Evolutionary conservation across 2,329 filamentous ascomycete genomes (phyloP), one percentile per base, ranked within the genome.

Genomic region (Penicillium sp.): DNA sequence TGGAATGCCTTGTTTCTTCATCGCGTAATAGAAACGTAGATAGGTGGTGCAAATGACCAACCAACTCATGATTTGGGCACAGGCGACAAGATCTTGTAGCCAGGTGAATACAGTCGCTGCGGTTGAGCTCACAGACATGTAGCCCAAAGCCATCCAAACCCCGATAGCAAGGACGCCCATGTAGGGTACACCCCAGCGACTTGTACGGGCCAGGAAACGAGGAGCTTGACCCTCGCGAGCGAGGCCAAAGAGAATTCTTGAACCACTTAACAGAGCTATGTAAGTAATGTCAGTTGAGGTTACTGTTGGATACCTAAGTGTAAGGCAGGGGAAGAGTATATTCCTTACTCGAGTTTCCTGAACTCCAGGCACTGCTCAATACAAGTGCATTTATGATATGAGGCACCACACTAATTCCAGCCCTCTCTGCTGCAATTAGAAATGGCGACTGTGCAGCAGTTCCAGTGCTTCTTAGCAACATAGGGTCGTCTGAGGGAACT

Each of bases 61-160:
- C 86, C 86, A 88, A 47, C 79, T 82, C 59, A 88, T 53, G 3
- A 63, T 47, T 7, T 53, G 55, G 2, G 58, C 54, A 43, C 56
- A 55, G 1, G 59, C 52, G 5, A 79, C 82, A 57, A 89, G 83
- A 72, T 86, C 86, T 55, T 87, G 77, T 34, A 89, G 72, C 86
- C 86, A 89, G 71, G 78, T 76, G 69, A 89, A 89, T 13, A 86
- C 86, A 5, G 77, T 69, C 2, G 74, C 75, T 14, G 84, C 85
- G 43, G 70, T 74, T 27, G 75, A 61, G 10, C 81, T 84, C 7
- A 87, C 71, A 72, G 87, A 87, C 59, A 88, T 76, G 72, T 86
- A 88, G 13, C 77, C 85, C 7, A 89, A 78, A 13, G 86, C 77
- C 14, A 84, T 84, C 44, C 86, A 75, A 2, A 76, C 66, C 0